A percentile compares a stretch with the other conserved stretches of the same genome.
Conservation (phyloP, 2,329 filamentous ascomycete genomes). For the Seiridium cupressi region DNA sequence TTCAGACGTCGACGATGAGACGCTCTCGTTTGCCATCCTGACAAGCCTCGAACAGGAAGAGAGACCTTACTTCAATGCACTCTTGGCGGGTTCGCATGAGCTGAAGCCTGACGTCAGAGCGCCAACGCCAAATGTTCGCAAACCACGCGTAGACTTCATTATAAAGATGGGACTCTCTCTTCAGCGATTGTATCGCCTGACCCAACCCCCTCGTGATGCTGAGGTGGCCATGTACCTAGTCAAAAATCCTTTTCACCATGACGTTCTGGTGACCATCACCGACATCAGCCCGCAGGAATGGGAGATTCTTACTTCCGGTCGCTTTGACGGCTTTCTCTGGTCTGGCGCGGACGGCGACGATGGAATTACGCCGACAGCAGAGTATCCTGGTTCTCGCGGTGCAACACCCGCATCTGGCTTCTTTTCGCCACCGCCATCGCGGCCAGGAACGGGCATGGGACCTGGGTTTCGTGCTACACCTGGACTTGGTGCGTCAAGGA, state of each 20-base stretch:
- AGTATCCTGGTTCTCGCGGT: constrained; percentile 45
- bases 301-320: constrained; percentile 91
- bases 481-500: constrained; percentile 39
- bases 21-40: constrained; percentile 86
- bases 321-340: constrained; percentile 94
- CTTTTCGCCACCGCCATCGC: constrained; percentile 37
- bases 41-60: constrained; percentile 78
- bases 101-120: constrained; percentile 58
- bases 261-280: constrained; percentile 81
- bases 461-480: constrained; percentile 32
- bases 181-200: constrained; percentile 79
- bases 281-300: constrained; percentile 92
- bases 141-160: constrained; percentile 70
- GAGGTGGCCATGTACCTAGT: constrained; percentile 85
- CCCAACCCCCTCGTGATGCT: constrained; percentile 73
- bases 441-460: constrained; percentile 34
- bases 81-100: constrained; percentile 63
- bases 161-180: constrained; percentile 74
- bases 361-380: constrained; percentile 34
- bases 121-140: constrained; percentile 63
- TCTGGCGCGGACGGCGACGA: constrained; percentile 76
- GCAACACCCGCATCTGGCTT: constrained; percentile 53
- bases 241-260: constrained; percentile 77
- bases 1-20: constrained; percentile 91
- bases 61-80: constrained; percentile 76